Conservation (phyloP, 495 filamentous ascomycete species). For the Letharia lupina region DNA sequence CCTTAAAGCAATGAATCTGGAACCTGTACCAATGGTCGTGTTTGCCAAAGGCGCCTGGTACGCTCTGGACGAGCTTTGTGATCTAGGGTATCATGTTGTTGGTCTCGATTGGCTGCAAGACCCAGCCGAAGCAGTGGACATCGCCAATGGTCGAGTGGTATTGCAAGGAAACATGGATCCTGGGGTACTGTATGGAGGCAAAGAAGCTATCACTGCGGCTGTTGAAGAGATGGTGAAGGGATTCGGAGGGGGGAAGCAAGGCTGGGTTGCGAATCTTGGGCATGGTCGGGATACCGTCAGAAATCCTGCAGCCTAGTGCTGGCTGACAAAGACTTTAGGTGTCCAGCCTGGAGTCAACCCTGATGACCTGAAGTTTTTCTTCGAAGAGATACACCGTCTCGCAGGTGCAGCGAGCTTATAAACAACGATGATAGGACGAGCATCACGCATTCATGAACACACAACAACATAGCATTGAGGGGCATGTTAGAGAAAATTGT, state of each 20-base stretch:
- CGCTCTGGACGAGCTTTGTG: slow-evolving; percentile 76
- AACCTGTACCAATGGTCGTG: slow-evolving; percentile 91
- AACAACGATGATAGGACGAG: neutral
- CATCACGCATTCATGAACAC: neutral
- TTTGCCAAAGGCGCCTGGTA: slow-evolving; percentile 99
- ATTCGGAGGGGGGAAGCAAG: slow-evolving; percentile 79
- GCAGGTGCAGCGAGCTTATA: slow-evolving; percentile 8
- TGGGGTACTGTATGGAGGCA: slow-evolving; percentile 80
- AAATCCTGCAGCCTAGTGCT: neutral
- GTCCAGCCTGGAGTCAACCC: slow-evolving; percentile 92
- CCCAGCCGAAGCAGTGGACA: slow-evolving; percentile 69
- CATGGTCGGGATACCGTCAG: slow-evolving; percentile 58
- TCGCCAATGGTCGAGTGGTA: slow-evolving; percentile 66
- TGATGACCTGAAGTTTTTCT: slow-evolving; percentile 85
- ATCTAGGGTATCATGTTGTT: slow-evolving; percentile 85
- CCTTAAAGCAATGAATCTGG: slow-evolving; percentile 61
- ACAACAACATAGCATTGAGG: neutral
- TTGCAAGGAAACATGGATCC: slow-evolving; percentile 95
- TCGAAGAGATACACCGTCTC: slow-evolving; percentile 76
- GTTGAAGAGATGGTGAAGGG: slow-evolving; percentile 80
- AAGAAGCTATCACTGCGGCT: slow-evolving; percentile 63
- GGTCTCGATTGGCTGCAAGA: slow-evolving; percentile 94
- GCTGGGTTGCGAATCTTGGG: slow-evolving; percentile 80
- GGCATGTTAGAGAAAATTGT: neutral
- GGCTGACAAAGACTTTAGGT: slow-evolving; percentile 38